Evolutionary conservation across 2,329 filamentous ascomycete genomes (phyloP), one percentile per base, ranked within the genome.

Genomic region (Leptographium galeiforme): DNA sequence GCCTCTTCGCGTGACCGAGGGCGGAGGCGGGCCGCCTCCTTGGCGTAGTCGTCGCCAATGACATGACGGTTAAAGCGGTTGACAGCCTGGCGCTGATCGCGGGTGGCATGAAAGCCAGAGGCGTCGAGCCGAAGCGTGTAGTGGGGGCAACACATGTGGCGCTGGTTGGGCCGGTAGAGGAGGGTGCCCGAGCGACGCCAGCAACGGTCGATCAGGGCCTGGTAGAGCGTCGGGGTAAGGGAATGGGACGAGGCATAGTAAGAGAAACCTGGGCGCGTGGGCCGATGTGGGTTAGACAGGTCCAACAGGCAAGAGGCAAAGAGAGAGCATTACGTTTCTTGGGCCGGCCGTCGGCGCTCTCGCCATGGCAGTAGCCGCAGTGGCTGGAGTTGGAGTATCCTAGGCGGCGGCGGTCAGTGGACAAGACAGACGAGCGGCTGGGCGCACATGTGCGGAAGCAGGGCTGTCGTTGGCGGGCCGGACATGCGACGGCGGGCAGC

Each of bases 101-200:
- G 81, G 33, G 79, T 76, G 7, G 86, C 73, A 59, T 78, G 81
- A 67, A 86, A 87, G 41, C 74, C 69, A 48, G 71, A 66, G 30
- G 81, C 79, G 61, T 88, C 84, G 19, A 90, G 72, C 48, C 86
- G 81, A 52, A 93, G 82, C 1, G 86, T 89, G 66, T 91, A 97
- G 63, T 96, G 89, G 46, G 90, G 89, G 66, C 93, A 98, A 63
- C 93, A 98, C 57, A 89, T 87, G 54, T 82, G 75, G 55, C 77
- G 77, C 61, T 88, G 82, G 66, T 93, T 85, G 14, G 87, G 87
- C 56, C 87, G 81, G 68, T 93, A 93, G 49, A 93, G 71, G 10
- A 89, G 72, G 33, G 70, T 79, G 16, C 78, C 82, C 40, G 82
- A 89, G 57, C 86, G 77, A 66, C 87, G 83, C 86, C 86, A 93